phyloP scores from a whole-genome alignment of 208 protist species.

The Zelonia costaricensis region DNA sequence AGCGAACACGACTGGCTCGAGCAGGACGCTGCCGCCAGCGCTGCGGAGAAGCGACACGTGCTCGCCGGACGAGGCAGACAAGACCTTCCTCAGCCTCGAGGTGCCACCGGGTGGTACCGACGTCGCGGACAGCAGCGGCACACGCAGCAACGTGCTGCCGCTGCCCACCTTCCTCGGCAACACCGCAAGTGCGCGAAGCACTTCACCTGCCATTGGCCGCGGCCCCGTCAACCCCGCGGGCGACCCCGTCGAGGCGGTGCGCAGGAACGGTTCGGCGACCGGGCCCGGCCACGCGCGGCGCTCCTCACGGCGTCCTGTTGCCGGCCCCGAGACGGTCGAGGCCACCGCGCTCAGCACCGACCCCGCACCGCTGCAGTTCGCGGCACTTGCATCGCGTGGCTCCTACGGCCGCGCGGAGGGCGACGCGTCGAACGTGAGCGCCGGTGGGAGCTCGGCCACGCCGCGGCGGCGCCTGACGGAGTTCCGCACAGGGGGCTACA shows the following conservation, averaged over 20 bases:
- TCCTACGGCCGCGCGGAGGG: background rate
- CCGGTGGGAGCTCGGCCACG: background rate
- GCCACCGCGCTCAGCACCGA: constrained; percentile 4
- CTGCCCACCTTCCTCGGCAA: constrained; percentile 26
- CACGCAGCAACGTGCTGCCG: constrained; percentile 8
- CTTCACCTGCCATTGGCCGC: too few relatives aligned
- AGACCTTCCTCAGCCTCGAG: background rate
- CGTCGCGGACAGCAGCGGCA: background rate
- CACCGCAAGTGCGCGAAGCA: too few relatives aligned
- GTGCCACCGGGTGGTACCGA: background rate
- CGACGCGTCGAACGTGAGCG: too few relatives aligned
- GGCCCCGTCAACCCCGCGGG: background rate
- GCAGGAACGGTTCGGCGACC: background rate
- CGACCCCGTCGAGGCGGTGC: background rate
- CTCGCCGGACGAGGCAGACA: background rate
- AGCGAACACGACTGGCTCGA: background rate
- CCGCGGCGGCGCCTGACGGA: constrained; percentile 32
- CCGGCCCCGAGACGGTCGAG: constrained; percentile 6
- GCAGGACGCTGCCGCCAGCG: background rate
- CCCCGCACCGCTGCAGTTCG: background rate
- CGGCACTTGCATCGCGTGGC: constrained; percentile 1
- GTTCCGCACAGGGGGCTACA: constrained; percentile 19
- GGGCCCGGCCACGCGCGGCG: background rate
- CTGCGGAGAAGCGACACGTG: background rate
- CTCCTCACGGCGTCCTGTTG: constrained; percentile 1